A percentile compares a stretch with the other conserved stretches of the same genome.
Evolutionary conservation across 2,329 filamentous ascomycete species (phyloP).

Genomic region (Trichoderma hamatum): DNA sequence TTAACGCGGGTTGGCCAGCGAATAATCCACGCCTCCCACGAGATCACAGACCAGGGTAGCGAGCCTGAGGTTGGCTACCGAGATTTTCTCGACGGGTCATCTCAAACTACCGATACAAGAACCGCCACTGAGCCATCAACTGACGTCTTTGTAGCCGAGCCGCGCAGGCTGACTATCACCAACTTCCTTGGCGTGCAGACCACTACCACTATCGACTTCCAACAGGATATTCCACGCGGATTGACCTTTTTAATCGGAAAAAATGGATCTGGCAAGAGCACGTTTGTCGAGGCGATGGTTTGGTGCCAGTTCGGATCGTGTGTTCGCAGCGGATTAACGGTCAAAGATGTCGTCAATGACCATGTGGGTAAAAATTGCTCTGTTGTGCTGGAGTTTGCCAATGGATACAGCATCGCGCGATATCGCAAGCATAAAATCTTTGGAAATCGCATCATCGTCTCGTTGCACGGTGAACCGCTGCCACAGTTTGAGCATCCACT

Average conservation of each 20-base stretch:
- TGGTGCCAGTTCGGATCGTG: slow-evolving; percentile 32
- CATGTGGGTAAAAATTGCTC: slow-evolving; percentile 30
- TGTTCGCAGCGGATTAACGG: slow-evolving; percentile 27
- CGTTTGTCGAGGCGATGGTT: slow-evolving; percentile 28
- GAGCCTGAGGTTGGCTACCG: slow-evolving; percentile 15
- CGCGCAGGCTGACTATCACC: slow-evolving; percentile 29
- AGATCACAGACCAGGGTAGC: slow-evolving; percentile 13
- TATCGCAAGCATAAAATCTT: slow-evolving; percentile 30
- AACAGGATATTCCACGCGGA: slow-evolving; percentile 27
- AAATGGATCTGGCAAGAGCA: slow-evolving; percentile 34
- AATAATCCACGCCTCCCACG: slow-evolving; percentile 29
- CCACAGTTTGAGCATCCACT: slow-evolving; percentile 26
- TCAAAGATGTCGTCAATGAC: slow-evolving; percentile 32
- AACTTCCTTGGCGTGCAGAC: slow-evolving; percentile 33
- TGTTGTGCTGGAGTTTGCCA: slow-evolving; percentile 31
- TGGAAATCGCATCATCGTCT: slow-evolving; percentile 29
- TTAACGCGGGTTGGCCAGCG: slow-evolving; percentile 30
- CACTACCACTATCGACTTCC: slow-evolving; percentile 29
- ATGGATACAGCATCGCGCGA: slow-evolving; percentile 30
- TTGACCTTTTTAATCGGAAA: slow-evolving; percentile 30
- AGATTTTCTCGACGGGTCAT: slow-evolving; percentile 28
- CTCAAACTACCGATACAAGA: slow-evolving; percentile 19
- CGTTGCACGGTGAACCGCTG: slow-evolving; percentile 26
- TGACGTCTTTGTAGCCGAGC: slow-evolving; percentile 30
- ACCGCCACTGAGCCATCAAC: slow-evolving; percentile 16